A percentile compares a stretch with the other conserved stretches of the same genome.
Evolutionary conservation across 2,329 filamentous ascomycete genomes (phyloP).

Genomic region (Talaromyces sp.): DNA sequence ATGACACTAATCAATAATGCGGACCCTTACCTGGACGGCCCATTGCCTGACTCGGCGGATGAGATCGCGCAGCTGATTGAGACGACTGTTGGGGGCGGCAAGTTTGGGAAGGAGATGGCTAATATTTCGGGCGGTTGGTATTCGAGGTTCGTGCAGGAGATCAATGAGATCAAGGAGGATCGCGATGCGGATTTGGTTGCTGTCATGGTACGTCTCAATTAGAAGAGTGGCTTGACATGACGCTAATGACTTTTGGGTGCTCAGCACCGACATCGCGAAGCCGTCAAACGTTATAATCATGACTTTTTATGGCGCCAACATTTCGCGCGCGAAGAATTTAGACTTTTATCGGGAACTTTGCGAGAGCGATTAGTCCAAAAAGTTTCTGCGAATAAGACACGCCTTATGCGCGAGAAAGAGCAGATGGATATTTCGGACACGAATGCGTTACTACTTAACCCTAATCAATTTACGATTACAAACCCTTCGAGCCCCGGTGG

Average conservation of each 20-base stretch:
- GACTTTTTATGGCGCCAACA: constrained; percentile 56
- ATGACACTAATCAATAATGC: constrained; percentile 80
- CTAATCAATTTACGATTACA: constrained; percentile 61
- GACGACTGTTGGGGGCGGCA: constrained; percentile 52
- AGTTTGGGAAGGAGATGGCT: constrained; percentile 63
- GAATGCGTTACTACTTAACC: constrained; percentile 60
- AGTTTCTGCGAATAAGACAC: constrained; percentile 53
- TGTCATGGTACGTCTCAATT: constrained; percentile 61
- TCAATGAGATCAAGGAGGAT: constrained; percentile 83
- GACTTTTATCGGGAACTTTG: constrained; percentile 53
- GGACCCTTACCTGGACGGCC: constrained; percentile 68
- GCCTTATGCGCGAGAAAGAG: constrained; percentile 60
- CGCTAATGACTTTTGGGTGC: not conserved
- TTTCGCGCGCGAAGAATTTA: constrained; percentile 60
- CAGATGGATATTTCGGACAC: constrained; percentile 62
- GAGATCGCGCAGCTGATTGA: constrained; percentile 61
- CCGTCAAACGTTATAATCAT: constrained; percentile 52
- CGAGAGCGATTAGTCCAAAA: constrained; percentile 57
- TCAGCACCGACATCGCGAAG: constrained; percentile 56
- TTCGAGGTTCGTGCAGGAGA: constrained; percentile 74
- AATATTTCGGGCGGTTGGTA: constrained; percentile 72
- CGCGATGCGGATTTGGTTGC: constrained; percentile 77
- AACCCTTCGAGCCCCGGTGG: constrained; percentile 60
- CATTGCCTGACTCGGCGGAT: constrained; percentile 61
- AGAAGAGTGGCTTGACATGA: not conserved